phyloP scores from a whole-genome alignment of 345 rosid species.

The Murraya paniculata region DNA sequence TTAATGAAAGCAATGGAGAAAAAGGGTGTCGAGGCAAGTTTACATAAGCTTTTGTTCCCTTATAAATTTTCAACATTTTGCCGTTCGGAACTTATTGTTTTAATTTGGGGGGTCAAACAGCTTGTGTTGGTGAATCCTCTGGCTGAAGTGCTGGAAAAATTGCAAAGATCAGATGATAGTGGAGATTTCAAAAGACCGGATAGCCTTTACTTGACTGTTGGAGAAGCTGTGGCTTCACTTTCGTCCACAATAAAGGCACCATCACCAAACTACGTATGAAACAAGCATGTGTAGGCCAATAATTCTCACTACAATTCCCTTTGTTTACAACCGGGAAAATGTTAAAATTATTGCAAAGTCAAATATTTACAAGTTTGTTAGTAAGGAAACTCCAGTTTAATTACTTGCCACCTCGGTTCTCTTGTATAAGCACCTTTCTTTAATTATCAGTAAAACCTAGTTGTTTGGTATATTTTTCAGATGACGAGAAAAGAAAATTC shows the following conservation, averaged over 20 bases:
- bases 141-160: constrained; percentile 81
- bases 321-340: not conserved
- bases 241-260: constrained; percentile 52
- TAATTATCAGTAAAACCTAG: too few relatives aligned
- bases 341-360: not conserved
- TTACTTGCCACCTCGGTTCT: not conserved
- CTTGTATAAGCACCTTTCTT: too few relatives aligned
- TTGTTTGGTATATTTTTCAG: not conserved
- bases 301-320: not conserved
- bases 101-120: constrained; percentile 29
- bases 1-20: constrained; percentile 56
- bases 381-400: not conserved
- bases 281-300: not conserved
- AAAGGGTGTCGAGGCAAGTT: constrained; percentile 54
- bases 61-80: not conserved
- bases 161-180: constrained; percentile 57
- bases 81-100: not conserved
- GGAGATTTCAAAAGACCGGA: constrained; percentile 47
- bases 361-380: not conserved
- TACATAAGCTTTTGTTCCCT: not conserved
- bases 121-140: constrained; percentile 89
- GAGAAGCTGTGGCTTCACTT: constrained; percentile 80
- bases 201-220: constrained; percentile 72
- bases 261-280: constrained; percentile 39
- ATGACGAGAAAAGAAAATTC: too few relatives aligned